Percentiles rank a stretch among this genome's conserved stretches.
Conservation (phyloP, 371 early-diverging fungal genomes). For the Rhizopus microsporus region DNA sequence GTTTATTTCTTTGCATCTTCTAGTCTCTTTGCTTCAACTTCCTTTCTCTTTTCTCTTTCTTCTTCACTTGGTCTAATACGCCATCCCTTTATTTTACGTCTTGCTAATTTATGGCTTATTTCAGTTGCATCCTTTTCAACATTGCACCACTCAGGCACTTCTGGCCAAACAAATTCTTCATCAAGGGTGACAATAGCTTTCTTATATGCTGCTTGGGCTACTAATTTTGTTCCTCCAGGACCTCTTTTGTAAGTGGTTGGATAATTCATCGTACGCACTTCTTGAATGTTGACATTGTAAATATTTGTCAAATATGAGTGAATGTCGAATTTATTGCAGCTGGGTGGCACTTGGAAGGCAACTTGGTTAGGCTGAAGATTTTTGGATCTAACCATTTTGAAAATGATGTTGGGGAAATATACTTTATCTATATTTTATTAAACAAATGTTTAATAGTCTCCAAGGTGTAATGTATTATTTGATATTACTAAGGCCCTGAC, state of each 20-base stretch:
- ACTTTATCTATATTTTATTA: conserved; percentile 57
- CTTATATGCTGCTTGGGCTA: conserved; percentile 67
- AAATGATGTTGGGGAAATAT: conserved; percentile 88
- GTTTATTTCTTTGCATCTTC: conserved; percentile 5
- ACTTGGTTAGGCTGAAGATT: conserved; percentile 87
- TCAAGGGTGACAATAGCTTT: conserved; percentile 93
- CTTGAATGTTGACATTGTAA: conserved; percentile 81
- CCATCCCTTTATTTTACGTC: conserved; percentile 78
- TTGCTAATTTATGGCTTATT: conserved; percentile 58
- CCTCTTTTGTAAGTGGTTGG: conserved; percentile 52
- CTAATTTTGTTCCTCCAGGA: conserved; percentile 49
- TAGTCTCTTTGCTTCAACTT: conserved; percentile 22
- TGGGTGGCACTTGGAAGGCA: conserved; percentile 91
- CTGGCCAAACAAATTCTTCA: conserved; percentile 79
- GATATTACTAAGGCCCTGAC: conserved; percentile 50
- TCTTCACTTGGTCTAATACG: conserved; percentile 54
- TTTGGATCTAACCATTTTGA: conserved; percentile 83
- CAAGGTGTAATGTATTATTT: neutral
- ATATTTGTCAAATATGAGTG: conserved; percentile 83
- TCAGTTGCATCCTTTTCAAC: conserved; percentile 49
- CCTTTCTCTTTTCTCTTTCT: conserved; percentile 35
- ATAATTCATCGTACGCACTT: conserved; percentile 92
- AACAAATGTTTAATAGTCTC: neutral
- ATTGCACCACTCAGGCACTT: conserved; percentile 55
- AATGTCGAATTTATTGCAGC: conserved; percentile 94